Evolutionary conservation across 2,329 filamentous ascomycete species (phyloP), one percentile per base, ranked within the genome.

Genomic region (Hysterium pulicare): DNA sequence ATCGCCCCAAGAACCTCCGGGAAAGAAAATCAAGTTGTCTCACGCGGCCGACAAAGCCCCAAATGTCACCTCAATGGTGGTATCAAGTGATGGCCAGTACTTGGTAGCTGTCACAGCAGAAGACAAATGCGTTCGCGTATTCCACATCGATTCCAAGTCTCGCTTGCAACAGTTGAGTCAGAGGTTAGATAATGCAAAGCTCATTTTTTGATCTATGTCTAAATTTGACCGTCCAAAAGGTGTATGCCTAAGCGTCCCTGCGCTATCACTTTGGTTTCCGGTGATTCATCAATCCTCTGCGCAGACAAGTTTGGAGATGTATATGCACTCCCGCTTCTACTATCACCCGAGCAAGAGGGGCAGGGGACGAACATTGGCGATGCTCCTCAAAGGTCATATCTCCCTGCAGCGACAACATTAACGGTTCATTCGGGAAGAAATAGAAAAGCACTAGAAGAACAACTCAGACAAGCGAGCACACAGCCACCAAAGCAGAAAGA

Each of bases 281-380:
- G 90, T 60, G 76, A 81, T 48, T 74, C 76, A 33, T 86, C 82
- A 7, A 87, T 98, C 49, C 69, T 97, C 44, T 83, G 81, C 48
- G 91, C 83, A 40, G 93, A 98, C 73, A 98, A 98, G 67, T 97
- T 97, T 59, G 93, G 93, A 51, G 93, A 98, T 64, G 91, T 96
- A 47, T 97, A 95, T 69, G 80, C 87, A 9, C 70, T 98, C 6
- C 91, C 93, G 11, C 73, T 97, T 3, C 64, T 89, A 33, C 53
- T 58, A 10, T 55, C 62, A 9, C 57, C 61, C n/a, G 59, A 64
- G 26, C 51, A 53, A 15, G 47, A 59, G 21, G 51, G 45, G 3
- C 51, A 58, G 22, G 20, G 33, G 13, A 8, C 42, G 8, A 20
- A 38, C 8, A 37, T 33, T 26, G 17, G 17, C 17, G 45, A 17